phyloP scores from a whole-genome alignment of 176 grass and related monocot species.

The Lolium perenne region DNA sequence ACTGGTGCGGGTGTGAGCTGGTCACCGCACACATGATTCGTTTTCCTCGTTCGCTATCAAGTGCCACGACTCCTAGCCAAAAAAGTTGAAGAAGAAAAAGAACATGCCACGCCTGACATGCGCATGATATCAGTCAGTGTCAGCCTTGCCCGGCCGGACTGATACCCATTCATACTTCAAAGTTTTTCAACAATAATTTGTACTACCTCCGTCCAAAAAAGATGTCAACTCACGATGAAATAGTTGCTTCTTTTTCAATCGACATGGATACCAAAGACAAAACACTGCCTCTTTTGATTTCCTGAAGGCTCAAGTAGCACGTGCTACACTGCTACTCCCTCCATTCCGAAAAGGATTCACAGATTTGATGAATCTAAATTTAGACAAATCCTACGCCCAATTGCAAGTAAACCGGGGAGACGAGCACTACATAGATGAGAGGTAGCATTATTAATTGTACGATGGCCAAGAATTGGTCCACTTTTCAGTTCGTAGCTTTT shows the following conservation, averaged over 20 bases:
- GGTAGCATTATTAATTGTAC: no score
- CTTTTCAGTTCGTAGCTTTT: not conserved
- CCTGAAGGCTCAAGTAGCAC: not conserved
- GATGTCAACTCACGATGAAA: not conserved
- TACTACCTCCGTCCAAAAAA: not conserved
- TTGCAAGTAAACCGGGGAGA: no score
- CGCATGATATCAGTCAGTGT: conserved; percentile 44
- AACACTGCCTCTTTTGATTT: not conserved
- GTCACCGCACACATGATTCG: conserved; percentile 17
- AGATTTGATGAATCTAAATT: no score
- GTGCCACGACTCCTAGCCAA: not conserved
- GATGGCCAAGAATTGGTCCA: no score
- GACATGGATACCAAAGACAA: not conserved
- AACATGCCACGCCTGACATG: conserved; percentile 6
- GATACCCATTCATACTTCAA: not conserved
- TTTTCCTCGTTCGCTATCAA: conserved; percentile 16
- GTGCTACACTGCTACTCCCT: no score
- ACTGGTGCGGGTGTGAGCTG: conserved; percentile 44
- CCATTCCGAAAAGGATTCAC: no score
- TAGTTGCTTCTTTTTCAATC: not conserved
- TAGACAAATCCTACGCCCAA: no score
- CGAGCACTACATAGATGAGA: no score
- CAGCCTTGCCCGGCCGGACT: not conserved
- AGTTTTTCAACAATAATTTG: not conserved
- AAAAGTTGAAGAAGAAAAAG: not conserved